These are phyloP conservation scores for Acorus calamus DNA, from an alignment of 106 monocot genomes.

Conservation along the genomic window DNA sequence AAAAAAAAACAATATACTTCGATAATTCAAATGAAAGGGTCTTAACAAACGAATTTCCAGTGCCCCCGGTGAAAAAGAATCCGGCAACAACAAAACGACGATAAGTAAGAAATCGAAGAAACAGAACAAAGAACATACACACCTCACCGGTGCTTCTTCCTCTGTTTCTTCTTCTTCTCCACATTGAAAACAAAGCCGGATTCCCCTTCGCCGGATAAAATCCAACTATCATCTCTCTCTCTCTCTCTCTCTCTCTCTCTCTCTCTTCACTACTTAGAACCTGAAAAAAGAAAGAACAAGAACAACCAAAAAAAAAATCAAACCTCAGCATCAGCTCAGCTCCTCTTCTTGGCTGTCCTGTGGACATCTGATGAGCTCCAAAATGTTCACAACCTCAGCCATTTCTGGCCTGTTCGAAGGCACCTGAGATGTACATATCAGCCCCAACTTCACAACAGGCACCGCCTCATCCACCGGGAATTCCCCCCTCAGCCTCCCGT, in stretches of 20 bases:
- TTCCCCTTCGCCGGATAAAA: slow-evolving; percentile 22
- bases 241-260: neutral
- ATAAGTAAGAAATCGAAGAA: neutral
- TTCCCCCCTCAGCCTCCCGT: slow-evolving; percentile 41
- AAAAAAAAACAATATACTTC: too few species aligned
- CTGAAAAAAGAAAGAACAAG: slow-evolving; percentile 4
- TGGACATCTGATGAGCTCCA: slow-evolving; percentile 79
- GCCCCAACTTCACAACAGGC: slow-evolving; percentile 68
- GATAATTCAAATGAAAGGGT: neutral
- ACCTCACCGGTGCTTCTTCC: neutral
- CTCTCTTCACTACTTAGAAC: neutral
- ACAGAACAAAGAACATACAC: neutral
- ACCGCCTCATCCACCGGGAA: slow-evolving; percentile 70
- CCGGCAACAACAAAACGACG: slow-evolving; percentile 6
- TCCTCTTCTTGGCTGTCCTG: slow-evolving; percentile 42
- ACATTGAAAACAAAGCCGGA: slow-evolving; percentile 11
- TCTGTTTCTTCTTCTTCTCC: neutral
- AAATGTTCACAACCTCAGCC: slow-evolving; percentile 80
- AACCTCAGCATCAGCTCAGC: slow-evolving; percentile 24
- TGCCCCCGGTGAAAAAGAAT: slow-evolving; percentile 26
- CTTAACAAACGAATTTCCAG: neutral
- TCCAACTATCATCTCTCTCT: slow-evolving; percentile 2
- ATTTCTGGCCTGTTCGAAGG: slow-evolving; percentile 82
- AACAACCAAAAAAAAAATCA: slow-evolving; percentile 2
- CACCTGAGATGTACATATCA: slow-evolving; percentile 94